These are phyloP conservation scores for Parietaria judaica DNA, from an alignment of 306 rosid species.

Conservation along the genomic window DNA sequence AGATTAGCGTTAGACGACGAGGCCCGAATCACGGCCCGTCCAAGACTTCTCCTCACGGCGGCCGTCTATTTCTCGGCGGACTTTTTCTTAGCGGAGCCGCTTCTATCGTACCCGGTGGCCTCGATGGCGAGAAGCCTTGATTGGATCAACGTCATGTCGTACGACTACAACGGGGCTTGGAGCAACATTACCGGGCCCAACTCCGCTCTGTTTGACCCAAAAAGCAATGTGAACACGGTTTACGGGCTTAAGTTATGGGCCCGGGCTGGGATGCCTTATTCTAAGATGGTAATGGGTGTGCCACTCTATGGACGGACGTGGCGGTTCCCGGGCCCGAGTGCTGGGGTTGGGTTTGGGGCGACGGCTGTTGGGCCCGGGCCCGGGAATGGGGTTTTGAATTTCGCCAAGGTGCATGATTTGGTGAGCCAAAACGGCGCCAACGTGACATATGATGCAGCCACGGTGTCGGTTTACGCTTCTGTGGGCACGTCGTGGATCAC, in stretches of 20 bases:
- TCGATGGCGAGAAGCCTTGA: slow-evolving; percentile 38
- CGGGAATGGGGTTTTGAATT: slow-evolving; percentile 31
- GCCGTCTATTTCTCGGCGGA: slow-evolving; percentile 55
- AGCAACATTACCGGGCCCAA: slow-evolving; percentile 33
- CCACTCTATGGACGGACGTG: slow-evolving; percentile 58
- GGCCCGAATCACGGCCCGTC: slow-evolving; percentile 6
- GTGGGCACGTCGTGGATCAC: slow-evolving; percentile 41
- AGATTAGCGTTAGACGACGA: slow-evolving; percentile 27
- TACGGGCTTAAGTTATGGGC: slow-evolving; percentile 64
- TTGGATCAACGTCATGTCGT: slow-evolving; percentile 59
- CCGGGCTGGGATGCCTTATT: slow-evolving; percentile 24
- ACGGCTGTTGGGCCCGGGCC: slow-evolving; percentile 40
- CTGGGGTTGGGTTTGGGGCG: slow-evolving; percentile 33
- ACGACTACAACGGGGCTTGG: slow-evolving; percentile 53
- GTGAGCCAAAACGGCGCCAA: slow-evolving; percentile 4
- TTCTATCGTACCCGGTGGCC: slow-evolving; percentile 32
- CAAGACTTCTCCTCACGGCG: slow-evolving; percentile 49
- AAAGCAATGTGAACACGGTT: slow-evolving; percentile 19
- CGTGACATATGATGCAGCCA: slow-evolving; percentile 27
- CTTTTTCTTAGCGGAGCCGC: slow-evolving; percentile 13
- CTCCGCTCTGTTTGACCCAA: slow-evolving; percentile 42
- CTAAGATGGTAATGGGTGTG: slow-evolving; percentile 54
- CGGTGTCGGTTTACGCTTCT: slow-evolving; percentile 26
- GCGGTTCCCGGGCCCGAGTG: slow-evolving; percentile 33
- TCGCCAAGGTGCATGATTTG: slow-evolving; percentile 16